Evolutionary conservation across 345 rosid species (phyloP).

Genomic region (Gossypium bickii): DNA sequence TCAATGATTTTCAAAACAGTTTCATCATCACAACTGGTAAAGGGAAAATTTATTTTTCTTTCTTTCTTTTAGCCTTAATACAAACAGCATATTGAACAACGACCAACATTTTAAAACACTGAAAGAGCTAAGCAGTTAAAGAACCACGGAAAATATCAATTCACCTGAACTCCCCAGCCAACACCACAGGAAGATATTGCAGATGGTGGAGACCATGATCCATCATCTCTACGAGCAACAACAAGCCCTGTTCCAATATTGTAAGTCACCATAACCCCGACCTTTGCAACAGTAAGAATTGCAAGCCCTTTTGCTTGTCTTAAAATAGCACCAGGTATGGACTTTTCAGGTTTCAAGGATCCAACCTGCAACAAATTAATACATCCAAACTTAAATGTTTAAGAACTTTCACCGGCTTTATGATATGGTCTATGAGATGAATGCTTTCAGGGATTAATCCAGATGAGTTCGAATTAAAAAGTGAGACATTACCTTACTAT

Average conservation of each 20-base stretch:
- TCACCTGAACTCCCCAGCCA: slow-evolving; percentile 99
- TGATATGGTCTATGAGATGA: not conserved
- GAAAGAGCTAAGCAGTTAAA: slow-evolving; percentile 32
- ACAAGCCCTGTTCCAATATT: slow-evolving; percentile 88
- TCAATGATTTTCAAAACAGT: slow-evolving; percentile 38
- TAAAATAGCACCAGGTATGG: slow-evolving; percentile 73
- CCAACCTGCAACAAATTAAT: slow-evolving; percentile 44
- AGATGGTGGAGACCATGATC: slow-evolving; percentile 96
- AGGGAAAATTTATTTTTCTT: too few species aligned
- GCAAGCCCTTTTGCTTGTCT: slow-evolving; percentile 89
- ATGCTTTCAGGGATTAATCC: not conserved
- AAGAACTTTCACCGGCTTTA: not conserved
- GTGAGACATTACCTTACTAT: slow-evolving; percentile 22
- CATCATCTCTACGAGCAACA: slow-evolving; percentile 81
- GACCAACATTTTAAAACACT: not conserved
- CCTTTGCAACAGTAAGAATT: slow-evolving; percentile 73
- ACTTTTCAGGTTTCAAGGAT: slow-evolving; percentile 67
- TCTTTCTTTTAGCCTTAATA: not conserved
- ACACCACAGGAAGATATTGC: slow-evolving; percentile 82
- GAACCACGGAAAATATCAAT: slow-evolving; percentile 30
- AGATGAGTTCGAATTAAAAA: slow-evolving; percentile 4
- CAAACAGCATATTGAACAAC: not conserved
- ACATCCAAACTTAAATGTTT: not conserved
- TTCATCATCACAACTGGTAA: not conserved
- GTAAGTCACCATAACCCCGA: slow-evolving; percentile 83